phyloP scores from a whole-genome alignment of 306 rosid species.

The Astragalus glycyphyllos region DNA sequence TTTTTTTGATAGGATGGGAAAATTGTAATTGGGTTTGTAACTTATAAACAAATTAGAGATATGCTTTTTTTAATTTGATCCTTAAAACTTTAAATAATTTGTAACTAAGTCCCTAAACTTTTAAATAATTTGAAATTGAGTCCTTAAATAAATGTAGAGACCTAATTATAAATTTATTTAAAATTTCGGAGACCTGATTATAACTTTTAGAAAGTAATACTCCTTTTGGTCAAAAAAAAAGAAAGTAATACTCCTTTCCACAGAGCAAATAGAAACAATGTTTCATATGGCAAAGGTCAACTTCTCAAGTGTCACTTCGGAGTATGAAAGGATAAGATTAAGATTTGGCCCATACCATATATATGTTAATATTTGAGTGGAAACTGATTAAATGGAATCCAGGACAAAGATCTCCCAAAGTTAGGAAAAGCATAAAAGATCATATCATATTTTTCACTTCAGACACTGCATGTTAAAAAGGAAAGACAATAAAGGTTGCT shows the following conservation, averaged over 20 bases:
- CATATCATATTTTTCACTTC: slow-evolving; percentile 7
- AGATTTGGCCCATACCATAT: background rate
- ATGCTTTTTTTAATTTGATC: too few species aligned
- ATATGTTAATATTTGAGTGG: background rate
- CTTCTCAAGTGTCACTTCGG: background rate
- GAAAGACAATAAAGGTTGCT: background rate
- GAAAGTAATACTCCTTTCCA: background rate
- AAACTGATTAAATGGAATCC: slow-evolving; percentile 42
- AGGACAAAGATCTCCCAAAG: background rate
- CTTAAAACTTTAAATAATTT: too few species aligned
- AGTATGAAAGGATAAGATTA: slow-evolving; percentile 33
- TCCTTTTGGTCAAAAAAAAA: too few species aligned
- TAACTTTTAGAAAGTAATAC: too few species aligned
- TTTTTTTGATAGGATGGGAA: too few species aligned
- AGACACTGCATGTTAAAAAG: slow-evolving; percentile 17
- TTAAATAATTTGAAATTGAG: too few species aligned
- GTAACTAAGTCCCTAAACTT: too few species aligned
- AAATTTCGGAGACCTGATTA: too few species aligned
- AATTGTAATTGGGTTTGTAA: too few species aligned
- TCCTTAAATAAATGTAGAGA: too few species aligned
- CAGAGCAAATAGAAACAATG: background rate
- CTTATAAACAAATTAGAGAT: too few species aligned
- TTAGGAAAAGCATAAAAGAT: slow-evolving; percentile 40
- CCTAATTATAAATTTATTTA: too few species aligned
- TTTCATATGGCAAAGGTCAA: slow-evolving; percentile 7